Percentiles rank a stretch among this genome's conserved stretches.
Evolutionary conservation across 257 asterid genomes (phyloP).

Genomic region (Primulina eburnea): DNA sequence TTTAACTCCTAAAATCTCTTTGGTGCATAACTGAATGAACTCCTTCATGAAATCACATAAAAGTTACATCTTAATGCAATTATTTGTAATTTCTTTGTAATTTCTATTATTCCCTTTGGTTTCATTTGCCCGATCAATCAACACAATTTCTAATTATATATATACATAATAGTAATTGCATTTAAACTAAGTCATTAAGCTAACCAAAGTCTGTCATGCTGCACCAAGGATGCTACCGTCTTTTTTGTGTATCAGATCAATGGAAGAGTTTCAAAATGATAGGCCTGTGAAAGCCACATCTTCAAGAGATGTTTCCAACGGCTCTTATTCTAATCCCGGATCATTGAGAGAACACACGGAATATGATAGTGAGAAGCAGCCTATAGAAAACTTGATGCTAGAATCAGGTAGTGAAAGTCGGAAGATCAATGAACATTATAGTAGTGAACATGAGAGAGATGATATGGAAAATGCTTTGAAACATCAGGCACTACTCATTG

Average conservation of each 20-base stretch:
- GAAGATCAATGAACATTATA: slow-evolving; percentile 29
- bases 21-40: neutral
- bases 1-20: neutral
- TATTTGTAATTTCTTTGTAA: neutral
- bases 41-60: neutral
- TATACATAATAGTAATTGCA: slow-evolving; percentile 7
- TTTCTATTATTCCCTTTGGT: neutral
- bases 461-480: slow-evolving; percentile 59
- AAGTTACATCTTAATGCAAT: neutral
- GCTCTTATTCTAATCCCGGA: slow-evolving; percentile 37
- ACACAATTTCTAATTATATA: neutral
- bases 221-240: slow-evolving; percentile 16
- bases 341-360: slow-evolving; percentile 31
- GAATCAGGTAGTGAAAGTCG: slow-evolving; percentile 30
- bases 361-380: slow-evolving; percentile 34
- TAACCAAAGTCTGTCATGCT: slow-evolving; percentile 5
- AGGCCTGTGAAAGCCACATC: slow-evolving; percentile 29
- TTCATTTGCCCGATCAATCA: slow-evolving; percentile 4
- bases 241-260: slow-evolving; percentile 44
- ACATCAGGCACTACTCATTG: slow-evolving; percentile 56
- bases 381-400: slow-evolving; percentile 29
- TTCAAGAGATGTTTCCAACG: slow-evolving; percentile 41
- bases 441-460: slow-evolving; percentile 33
- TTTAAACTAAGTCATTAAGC: neutral
- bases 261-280: slow-evolving; percentile 43